phyloP scores from a whole-genome alignment of 306 rosid genomes.

The Albizia julibrissin region DNA sequence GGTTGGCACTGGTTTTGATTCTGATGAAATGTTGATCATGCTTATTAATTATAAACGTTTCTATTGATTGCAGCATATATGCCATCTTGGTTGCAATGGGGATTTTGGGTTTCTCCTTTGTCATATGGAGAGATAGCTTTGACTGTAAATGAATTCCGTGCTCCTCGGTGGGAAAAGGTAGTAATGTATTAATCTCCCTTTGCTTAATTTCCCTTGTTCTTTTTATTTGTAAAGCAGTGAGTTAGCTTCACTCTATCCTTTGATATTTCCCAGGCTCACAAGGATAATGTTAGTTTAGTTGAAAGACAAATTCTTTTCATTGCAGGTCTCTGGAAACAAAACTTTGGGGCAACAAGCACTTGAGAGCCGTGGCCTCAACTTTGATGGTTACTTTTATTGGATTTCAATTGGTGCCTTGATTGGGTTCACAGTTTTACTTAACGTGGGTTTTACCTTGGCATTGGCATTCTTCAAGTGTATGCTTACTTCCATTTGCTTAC shows the following conservation, averaged over 20 bases:
- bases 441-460: conserved; percentile 48
- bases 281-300: not conserved
- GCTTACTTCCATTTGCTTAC: conserved; percentile 10
- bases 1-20: not conserved
- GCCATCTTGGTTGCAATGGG: conserved; percentile 64
- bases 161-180: conserved; percentile 71
- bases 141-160: conserved; percentile 54
- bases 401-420: conserved; percentile 52
- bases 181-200: not conserved
- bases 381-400: conserved; percentile 54
- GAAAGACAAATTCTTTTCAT: conserved; percentile 13
- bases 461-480: conserved; percentile 46
- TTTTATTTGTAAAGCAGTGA: too few species aligned
- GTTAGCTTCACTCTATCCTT: not conserved
- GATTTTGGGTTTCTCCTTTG: conserved; percentile 67
- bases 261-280: not conserved
- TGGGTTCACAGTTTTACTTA: conserved; percentile 51
- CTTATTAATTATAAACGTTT: conserved; percentile 25
- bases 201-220: not conserved
- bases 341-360: conserved; percentile 52
- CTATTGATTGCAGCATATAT: conserved; percentile 50
- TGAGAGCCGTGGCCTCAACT: conserved; percentile 44
- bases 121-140: conserved; percentile 55
- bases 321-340: conserved; percentile 48
- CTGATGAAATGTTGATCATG: conserved; percentile 8